phyloP scores from a whole-genome alignment of 2,329 filamentous ascomycete species.

The Colletotrichum orchidophilum region DNA sequence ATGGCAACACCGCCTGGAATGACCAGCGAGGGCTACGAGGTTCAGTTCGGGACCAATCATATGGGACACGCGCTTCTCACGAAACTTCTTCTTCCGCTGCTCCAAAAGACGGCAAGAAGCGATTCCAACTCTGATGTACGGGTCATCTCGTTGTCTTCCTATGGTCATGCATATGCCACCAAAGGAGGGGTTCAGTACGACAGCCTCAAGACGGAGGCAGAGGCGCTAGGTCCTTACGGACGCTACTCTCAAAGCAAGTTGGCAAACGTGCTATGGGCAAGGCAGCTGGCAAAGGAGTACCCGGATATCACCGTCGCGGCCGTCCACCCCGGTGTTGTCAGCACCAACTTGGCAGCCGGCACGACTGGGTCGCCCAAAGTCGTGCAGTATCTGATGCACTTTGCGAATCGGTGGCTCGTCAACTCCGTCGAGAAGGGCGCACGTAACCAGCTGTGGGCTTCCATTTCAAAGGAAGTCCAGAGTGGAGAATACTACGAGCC shows the following conservation, averaged over 20 bases:
- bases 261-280: not conserved
- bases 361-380: not conserved
- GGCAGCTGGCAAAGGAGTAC: not conserved
- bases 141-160: slow-evolving; percentile 35
- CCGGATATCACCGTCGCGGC: not conserved
- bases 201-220: not conserved
- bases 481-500: not conserved
- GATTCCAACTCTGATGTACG: slow-evolving; percentile 34
- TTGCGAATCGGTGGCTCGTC: not conserved
- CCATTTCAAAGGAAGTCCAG: not conserved
- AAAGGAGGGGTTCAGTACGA: not conserved
- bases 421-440: not conserved
- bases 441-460: not conserved
- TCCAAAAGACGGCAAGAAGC: slow-evolving; percentile 36
- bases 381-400: not conserved
- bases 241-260: not conserved
- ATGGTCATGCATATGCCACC: not conserved
- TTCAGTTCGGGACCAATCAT: slow-evolving; percentile 48
- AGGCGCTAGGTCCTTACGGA: not conserved
- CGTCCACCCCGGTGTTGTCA: not conserved
- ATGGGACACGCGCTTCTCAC: slow-evolving; percentile 42
- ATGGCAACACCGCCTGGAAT: slow-evolving; percentile 35
- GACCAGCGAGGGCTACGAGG: slow-evolving; percentile 43
- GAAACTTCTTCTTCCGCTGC: slow-evolving; percentile 43
- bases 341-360: not conserved